Conservation (phyloP, 1,284 basidiomycete genomes). For the Meira nashicola region DNA sequence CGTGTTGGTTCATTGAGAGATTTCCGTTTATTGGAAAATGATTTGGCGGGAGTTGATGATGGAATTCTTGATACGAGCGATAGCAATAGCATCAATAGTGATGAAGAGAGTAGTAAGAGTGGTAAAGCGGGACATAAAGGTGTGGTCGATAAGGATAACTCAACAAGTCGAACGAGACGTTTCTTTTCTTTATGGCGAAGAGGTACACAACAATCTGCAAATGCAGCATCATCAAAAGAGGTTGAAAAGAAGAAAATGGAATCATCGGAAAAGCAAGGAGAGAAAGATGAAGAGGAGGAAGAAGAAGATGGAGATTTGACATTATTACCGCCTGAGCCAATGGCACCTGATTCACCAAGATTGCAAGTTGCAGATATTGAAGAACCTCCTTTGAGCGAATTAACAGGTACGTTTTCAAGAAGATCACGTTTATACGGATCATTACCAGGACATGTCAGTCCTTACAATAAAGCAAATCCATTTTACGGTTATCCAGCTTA, state of each 20-base stretch:
- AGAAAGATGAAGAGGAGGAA: not conserved
- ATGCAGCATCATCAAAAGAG: constrained; percentile 1
- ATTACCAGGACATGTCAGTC: constrained; percentile 44
- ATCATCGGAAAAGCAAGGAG: not conserved
- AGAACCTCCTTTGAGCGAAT: constrained; percentile 22
- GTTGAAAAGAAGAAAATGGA: constrained; percentile 11
- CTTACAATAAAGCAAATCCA: constrained; percentile 62
- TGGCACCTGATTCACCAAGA: constrained; percentile 21
- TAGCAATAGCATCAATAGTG: constrained; percentile 9
- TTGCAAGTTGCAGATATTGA: constrained; percentile 32
- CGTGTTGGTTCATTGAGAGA: constrained; percentile 21
- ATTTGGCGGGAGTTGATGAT: not conserved
- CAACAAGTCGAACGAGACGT: constrained; percentile 9
- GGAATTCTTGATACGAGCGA: not conserved
- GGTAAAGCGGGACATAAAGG: constrained; percentile 36
- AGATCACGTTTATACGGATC: constrained; percentile 32
- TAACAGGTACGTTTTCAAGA: constrained; percentile 32
- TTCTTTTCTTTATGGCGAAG: constrained; percentile 20
- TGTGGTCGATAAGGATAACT: not conserved
- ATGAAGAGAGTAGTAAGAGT: constrained; percentile 30
- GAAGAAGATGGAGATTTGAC: not conserved
- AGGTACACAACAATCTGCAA: not conserved
- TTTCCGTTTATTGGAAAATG: constrained; percentile 17
- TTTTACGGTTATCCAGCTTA: constrained; percentile 74
- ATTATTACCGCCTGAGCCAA: not conserved